Evolutionary conservation across 225 moss, liverwort and hornwort genomes (phyloP).

Genomic region (Neckera pumila): DNA sequence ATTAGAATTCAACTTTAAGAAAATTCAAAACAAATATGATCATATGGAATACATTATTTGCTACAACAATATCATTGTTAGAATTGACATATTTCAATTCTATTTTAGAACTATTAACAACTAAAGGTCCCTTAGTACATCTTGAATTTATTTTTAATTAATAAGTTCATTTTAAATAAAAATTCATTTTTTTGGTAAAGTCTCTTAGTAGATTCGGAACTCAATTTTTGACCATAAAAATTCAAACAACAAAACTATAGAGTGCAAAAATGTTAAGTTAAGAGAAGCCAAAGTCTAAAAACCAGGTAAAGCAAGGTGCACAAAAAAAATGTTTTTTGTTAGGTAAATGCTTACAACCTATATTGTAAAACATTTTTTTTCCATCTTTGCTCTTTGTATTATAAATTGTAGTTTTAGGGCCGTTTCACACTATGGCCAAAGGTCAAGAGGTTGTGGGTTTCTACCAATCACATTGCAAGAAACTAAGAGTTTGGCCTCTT

Average conservation of each 20-base stretch:
- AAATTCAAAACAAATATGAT: neutral
- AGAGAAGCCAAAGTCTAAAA: rapidly evolving
- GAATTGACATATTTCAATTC: neutral
- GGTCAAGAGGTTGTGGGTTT: too few species aligned
- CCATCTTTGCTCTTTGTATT: neutral
- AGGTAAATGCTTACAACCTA: neutral
- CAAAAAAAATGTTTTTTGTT: too few species aligned
- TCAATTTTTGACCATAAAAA: neutral
- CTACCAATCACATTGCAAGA: too few species aligned
- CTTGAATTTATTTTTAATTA: neutral
- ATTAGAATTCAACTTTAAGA: neutral
- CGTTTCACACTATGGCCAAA: too few species aligned
- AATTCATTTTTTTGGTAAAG: neutral
- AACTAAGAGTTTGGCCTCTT: too few species aligned
- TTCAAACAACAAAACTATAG: neutral
- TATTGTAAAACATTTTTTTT: too few species aligned
- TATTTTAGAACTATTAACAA: neutral
- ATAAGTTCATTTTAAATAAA: rapidly evolving
- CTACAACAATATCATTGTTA: neutral
- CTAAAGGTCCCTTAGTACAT: neutral
- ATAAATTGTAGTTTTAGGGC: neutral
- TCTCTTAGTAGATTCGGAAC: neutral
- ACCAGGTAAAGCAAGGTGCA: neutral
- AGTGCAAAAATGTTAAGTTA: neutral
- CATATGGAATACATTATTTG: rapidly evolving